Base-by-base conservation (phyloP, 2,329 filamentous ascomycete species). In the Cercospora zeina region DNA sequence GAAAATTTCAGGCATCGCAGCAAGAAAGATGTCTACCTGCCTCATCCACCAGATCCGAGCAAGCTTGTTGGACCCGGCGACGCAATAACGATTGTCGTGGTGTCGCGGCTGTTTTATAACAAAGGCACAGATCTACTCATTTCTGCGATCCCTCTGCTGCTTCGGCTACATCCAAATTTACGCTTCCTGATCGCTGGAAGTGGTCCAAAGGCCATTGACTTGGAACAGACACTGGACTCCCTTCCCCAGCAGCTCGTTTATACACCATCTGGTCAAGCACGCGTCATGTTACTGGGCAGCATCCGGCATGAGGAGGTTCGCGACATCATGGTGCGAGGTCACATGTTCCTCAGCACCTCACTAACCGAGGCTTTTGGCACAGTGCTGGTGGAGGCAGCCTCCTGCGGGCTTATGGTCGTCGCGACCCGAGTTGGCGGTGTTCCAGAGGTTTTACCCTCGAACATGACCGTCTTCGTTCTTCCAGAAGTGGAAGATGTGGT, bases 91-190 rank as follows among this genome's bases (percentile, higher is more conserved):
- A 97, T 99, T 62, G 91, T 99, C 1, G 93, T 99, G 19, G 96
- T 99, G 65, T 97, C 93, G 8, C 91, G 95, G 19, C 86, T 99
- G 1, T 99, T 97, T 77, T 97, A 97, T 78, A 99, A 99, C 78
- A 99, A 99, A 76, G 95, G 95, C 63, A 97, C 91, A 1, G 96
- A 99, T 75, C 85, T 99, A 0, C 84, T 99, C n/a, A 96, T 96
- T 24, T 95, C 93, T 10, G 91, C 92, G 3, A 96, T 99, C 58
- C 95, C 95, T 0, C 88, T 93, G 53, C 96, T 99, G 58, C 84
- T 97, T 30, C 89, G 91, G 54, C 86, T 87, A 13, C 90, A 99
- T 73, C 89, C 91, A 0, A 96, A 97, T 74, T 95, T 96, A 1
- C 90, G 92, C 61, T 99, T 99, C 77, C 91, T 99, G 72, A 97